Base-by-base conservation (phyloP, 176 grass and related monocot genomes). In the Zea luxurians region DNA sequence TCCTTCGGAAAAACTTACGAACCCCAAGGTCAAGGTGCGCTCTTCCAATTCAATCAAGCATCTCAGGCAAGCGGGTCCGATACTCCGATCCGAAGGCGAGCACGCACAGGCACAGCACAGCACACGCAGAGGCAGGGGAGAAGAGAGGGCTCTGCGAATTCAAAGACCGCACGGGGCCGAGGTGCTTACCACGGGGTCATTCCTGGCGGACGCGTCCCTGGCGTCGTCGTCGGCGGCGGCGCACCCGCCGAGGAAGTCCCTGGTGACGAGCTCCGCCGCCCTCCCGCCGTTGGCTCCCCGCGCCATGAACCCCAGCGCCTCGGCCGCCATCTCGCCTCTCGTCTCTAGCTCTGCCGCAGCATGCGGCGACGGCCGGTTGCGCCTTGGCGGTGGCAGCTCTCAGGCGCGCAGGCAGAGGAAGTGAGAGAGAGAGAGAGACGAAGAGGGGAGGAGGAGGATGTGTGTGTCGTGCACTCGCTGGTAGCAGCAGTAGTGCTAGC, bases 221-320 rank as follows among this genome's bases (percentile, higher is more conserved):
- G 77, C 41, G 59, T 72, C 87, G 49, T 85, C 83, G 61, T 85
- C 83, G 69, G 8, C 49, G 48, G 41, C 74, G 3, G 79, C 37
- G 58, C 81, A 94, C 10, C 92, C 88, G 58, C 96, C 96, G 61
- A 99, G 96, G 57, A 99, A 89, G 78, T 99, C 92, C 60, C 90
- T 71, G n/a, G 96, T 99, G 21, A 99, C 89, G 63, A 94, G 88
- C 73, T 99, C 90, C 71, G 76, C 52, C 73, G 79, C 70, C 63
- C 46, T 74, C 21, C 81, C 65, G 78, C 78, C 84, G 88, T 74
- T 64, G 47, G 52, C 79, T 70, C 84, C 42, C 3, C 83, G 46
- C 11, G 92, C 86, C 90, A 96, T 85, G 44, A 84, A 85, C 17
- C 90, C 83, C 17, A 94, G 85, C n/a, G 90, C 85, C 40, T 89